Base-by-base conservation (phyloP, 2,329 filamentous ascomycete species). In the Ophiostoma australiae region DNA sequence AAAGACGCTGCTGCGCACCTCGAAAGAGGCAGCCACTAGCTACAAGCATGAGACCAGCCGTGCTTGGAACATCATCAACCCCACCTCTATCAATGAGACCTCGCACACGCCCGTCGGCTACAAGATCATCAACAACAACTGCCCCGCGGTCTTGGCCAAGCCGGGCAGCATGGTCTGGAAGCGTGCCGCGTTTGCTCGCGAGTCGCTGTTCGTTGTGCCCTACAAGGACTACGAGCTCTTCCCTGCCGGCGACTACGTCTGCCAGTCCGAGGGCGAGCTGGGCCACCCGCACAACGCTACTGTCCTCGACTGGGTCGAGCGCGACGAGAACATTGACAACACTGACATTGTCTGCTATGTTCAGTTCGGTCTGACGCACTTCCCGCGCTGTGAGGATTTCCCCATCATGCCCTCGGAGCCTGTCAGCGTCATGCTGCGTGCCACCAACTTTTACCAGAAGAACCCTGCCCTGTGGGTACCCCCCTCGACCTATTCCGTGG, bases 321-420 rank as follows among this genome's bases (percentile, higher is more conserved):
- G 87, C n/a, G 87, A 93, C 69, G 87, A 86, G 72, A 85, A 83
- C 41, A 89, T 97, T 75, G 91, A 91, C 69, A 90, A 97, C 82
- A 91, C 89, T 0, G 92, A 97, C 78, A 82, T 97, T 58, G 93
- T 97, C 1, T 86, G 97, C 33, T 97, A 93, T 92, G 93, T 97
- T 80, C 97, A 93, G 0, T 97, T 97, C 76, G 94, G 94, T 39
- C 84, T 97, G 39, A 94, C 91, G 0, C 94, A 97, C 78, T 94
- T 97, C 83, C 93, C 94, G 0, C 84, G 91, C 0, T 92, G 93
- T 0, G 94, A 97, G 78, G 94, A 97, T 79, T 97, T 92, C 82
- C 94, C 94, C 52, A 85, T 97, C 75, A 97, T 97, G 93, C 93
- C 93, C 0, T 90, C 87, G 0, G 91, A 94, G 82, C 91, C 92